Conservation (phyloP, 2,329 filamentous ascomycete species). For the Alternaria sp. region DNA sequence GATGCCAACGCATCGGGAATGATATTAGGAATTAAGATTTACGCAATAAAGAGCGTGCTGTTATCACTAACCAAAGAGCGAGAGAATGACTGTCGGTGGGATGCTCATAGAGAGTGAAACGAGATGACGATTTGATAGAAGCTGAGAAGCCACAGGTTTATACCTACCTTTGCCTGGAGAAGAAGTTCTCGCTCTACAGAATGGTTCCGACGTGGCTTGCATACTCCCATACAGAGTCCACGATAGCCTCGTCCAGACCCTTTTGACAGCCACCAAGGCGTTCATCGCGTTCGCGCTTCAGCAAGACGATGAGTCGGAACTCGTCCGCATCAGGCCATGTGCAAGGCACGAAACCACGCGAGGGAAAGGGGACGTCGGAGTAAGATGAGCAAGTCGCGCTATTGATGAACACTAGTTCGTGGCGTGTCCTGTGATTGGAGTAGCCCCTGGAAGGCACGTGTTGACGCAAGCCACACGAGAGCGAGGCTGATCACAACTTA, state of each 20-base stretch:
- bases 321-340: neutral
- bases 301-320: neutral
- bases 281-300: too few relatives aligned
- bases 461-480: neutral
- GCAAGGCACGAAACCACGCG: accelerated
- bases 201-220: neutral
- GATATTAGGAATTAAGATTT: neutral
- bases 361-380: neutral
- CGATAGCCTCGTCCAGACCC: neutral
- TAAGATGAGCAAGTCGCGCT: neutral
- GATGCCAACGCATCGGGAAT: neutral
- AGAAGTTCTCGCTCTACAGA: too few relatives aligned
- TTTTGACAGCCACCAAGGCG: neutral
- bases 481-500: too few relatives aligned
- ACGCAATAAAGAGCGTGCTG: neutral
- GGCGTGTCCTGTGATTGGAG: neutral
- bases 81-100: neutral
- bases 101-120: neutral
- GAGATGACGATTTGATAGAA: neutral
- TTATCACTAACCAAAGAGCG: neutral
- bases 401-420: accelerated
- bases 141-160: neutral
- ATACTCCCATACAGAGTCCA: neutral
- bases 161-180: neutral
- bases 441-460: neutral